Evolutionary conservation across 192 early-diverging fungal species (phyloP).

Genomic region (Coemansia guatemalensis): DNA sequence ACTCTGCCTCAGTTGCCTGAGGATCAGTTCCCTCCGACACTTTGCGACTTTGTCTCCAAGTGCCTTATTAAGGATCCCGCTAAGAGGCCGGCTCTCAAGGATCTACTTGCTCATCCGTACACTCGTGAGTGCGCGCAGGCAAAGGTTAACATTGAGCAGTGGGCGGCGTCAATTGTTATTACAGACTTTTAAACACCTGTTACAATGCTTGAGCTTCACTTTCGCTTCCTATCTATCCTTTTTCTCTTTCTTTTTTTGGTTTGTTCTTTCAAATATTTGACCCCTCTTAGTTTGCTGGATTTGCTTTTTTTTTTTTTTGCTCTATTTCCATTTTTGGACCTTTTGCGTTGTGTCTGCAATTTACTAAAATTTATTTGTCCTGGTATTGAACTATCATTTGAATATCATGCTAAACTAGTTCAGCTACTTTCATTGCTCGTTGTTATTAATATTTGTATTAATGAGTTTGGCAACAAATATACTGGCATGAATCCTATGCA

Average conservation of each 20-base stretch:
- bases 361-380: no score
- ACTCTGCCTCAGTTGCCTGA: conserved; percentile 76
- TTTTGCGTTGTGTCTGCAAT: no score
- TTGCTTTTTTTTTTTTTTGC: neutral
- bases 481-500: no score
- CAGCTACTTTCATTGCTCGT: no score
- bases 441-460: no score
- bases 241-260: neutral
- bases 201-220: neutral
- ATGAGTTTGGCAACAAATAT: no score
- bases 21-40: conserved; percentile 69
- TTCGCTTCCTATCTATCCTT: neutral
- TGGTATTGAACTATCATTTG: no score
- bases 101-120: conserved; percentile 65
- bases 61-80: conserved; percentile 54
- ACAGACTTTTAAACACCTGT: conserved; percentile 22
- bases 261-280: neutral
- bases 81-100: conserved; percentile 63
- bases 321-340: no score
- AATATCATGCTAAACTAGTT: no score
- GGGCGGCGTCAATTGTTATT: conserved; percentile 48
- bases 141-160: conserved; percentile 66
- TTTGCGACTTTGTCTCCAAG: conserved; percentile 73
- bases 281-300: neutral
- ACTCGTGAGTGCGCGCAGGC: conserved; percentile 49